These are phyloP conservation scores for Daldinia grandis DNA, from an alignment of 495 filamentous ascomycete species.

Conservation along the genomic window DNA sequence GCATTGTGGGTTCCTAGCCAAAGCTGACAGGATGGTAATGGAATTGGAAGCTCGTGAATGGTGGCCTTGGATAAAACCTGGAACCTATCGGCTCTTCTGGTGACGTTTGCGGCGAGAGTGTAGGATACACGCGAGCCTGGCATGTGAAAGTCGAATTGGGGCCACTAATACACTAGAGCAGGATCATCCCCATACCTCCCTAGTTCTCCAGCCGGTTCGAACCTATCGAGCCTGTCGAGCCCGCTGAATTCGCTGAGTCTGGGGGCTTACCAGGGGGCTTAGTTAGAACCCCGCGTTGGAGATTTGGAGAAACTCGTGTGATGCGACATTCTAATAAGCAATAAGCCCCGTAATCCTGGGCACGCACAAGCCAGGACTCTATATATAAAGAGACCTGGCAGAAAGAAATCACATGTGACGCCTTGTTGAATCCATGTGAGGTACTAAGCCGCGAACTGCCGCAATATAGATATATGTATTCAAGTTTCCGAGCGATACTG, in stretches of 20 bases:
- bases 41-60: slow-evolving; percentile 36
- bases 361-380: no score
- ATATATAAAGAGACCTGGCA: no score
- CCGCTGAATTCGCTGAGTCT: not conserved
- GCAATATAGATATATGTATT: not conserved
- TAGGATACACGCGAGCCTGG: slow-evolving; percentile 10
- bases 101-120: slow-evolving; percentile 37
- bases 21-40: slow-evolving; percentile 31
- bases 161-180: not conserved
- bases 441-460: not conserved
- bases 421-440: not conserved
- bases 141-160: slow-evolving; percentile 36
- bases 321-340: not conserved
- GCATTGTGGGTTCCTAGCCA: slow-evolving; percentile 26
- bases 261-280: slow-evolving; percentile 5
- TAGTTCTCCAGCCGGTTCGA: not conserved
- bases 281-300: slow-evolving; percentile 20
- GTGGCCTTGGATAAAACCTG: slow-evolving; percentile 31
- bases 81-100: slow-evolving; percentile 35
- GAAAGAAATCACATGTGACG: slow-evolving; percentile 3
- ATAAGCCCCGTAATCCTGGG: no score
- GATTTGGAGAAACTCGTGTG: slow-evolving; percentile 24
- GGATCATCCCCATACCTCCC: slow-evolving; percentile 16
- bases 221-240: not conserved
- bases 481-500: not conserved